Evolutionary conservation across 1,284 basidiomycete genomes (phyloP), one percentile per base, ranked within the genome.

Genomic region (Cryptococcus deneoformans): DNA sequence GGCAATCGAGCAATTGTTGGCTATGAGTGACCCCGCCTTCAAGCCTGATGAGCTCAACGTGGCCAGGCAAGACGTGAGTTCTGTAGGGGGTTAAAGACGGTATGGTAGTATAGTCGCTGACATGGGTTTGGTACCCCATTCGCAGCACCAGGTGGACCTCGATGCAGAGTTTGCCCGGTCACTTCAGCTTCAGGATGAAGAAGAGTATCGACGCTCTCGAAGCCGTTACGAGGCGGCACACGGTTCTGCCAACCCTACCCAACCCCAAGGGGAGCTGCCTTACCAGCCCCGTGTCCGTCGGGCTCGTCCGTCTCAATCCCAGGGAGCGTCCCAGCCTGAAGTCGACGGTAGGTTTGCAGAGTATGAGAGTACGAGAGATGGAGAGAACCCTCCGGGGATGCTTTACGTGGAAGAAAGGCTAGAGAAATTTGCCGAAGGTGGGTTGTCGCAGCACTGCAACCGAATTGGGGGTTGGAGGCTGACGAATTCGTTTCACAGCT

Each of bases 1-100:
- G 16, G 73, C 75, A 5, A 76, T 78, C 37, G 76, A 77, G 66
- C 66, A 63, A 39, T 61, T 78, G 36, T 61, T 78, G 16, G 67
- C 67, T 44, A 76, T 78, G 72, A 76, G 72, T n/a, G 76, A 78
- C 55, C 68, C 69, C n/a, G 64, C 72, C 51, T 77, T 76, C 59
- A 72, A 67, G 58, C 70, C 72, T 2, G 72, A 75, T 51, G 65
- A 73, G 48, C 58, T 69, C 9, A 58, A 39, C 10, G 61, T 57
- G 34, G 63, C 59, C 0, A 54, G 68, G 40, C 69, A 69, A 44
- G 65, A 59, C 44, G 72, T 73, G 55, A 58, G 71, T 66, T 12
- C 37, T 2, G 29, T 45, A 12, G 5, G 40, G 40, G 16, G 43
- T 10, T 16, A 29, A 12, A 3, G 38, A 5, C 24, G 42, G 29